Evolutionary conservation across 768 basidiomycete species (phyloP), one percentile per base, ranked within the genome.

Genomic region (Lyophyllum semitale): DNA sequence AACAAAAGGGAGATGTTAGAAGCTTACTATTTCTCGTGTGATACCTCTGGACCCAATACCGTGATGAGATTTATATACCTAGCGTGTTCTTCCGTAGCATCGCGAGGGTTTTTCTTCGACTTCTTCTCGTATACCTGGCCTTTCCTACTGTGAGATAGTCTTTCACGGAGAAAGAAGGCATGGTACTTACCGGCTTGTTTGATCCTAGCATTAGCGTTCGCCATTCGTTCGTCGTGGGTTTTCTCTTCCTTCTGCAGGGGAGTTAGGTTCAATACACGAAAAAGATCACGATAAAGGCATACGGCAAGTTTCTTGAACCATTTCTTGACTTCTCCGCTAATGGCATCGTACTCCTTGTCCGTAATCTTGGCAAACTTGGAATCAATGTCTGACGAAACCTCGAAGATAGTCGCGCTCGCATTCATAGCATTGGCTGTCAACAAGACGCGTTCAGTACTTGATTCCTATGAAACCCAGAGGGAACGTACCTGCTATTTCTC

Each of bases 291-390:
- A 18, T 54, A 37, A 55, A 53, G 25, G 48, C 88, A 61, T 63
- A 92, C 90, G 46, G 84, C 79, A 32, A 92, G 78, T 68, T 86
- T 91, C 82, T 89, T 91, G 77, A 92, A 86, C 89, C 90, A 92
- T 63, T 89, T 93, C 76, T 85, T 88, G 38, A 91, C 84, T 59
- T 91, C 90, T 27, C 74, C 68, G 59, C 82, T 84, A 47, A 91
- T 73, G 20, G 53, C 63, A 57, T 85, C 84, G 55, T 84, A 89
- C 59, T 93, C 90, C 71, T 84, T 91, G 61, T 89, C 87, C 12
- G 81, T 81, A 57, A 88, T 66, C 72, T 88, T 92, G 38, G 83
- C 81, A 68, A 90, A 91, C 73, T 89, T 93, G 59, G 73, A 55
- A 63, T 91, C 87, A 48, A 91, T 79, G 26, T 92, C 89, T 2